A percentile compares a stretch with the other conserved stretches of the same genome.
Conservation (phyloP, 1,284 basidiomycete species). For the Puccinia horiana region DNA sequence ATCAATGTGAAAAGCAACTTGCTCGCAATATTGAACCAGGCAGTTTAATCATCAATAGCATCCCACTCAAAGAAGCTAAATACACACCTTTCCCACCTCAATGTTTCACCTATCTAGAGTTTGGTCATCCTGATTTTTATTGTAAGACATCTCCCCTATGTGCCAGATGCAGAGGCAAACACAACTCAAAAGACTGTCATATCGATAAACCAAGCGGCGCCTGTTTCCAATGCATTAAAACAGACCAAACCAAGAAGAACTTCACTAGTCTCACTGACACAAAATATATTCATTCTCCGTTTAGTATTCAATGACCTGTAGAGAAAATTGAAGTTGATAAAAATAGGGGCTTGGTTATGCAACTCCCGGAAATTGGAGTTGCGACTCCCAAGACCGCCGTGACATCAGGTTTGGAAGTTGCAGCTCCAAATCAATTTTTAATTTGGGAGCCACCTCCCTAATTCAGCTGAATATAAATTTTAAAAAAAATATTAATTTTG, state of each 20-base stretch:
- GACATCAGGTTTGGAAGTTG: too few relatives aligned
- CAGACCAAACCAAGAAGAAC: not conserved
- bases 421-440: too few relatives aligned
- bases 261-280: not conserved
- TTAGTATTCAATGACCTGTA: not conserved
- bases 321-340: not conserved
- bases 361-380: too few relatives aligned
- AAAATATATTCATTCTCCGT: not conserved
- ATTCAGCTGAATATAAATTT: too few relatives aligned
- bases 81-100: not conserved
- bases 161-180: not conserved
- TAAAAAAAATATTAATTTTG: too few relatives aligned
- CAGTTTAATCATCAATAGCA: not conserved
- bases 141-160: not conserved
- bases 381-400: too few relatives aligned
- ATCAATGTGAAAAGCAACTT: too few relatives aligned
- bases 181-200: too few relatives aligned
- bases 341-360: too few relatives aligned
- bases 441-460: too few relatives aligned
- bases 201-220: not conserved
- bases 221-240: not conserved
- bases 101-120: not conserved
- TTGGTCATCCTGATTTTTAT: not conserved
- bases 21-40: too few relatives aligned
- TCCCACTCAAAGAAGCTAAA: not conserved